Evolutionary conservation across 345 rosid species (phyloP).

Genomic region (Stellera chamaejasme): DNA sequence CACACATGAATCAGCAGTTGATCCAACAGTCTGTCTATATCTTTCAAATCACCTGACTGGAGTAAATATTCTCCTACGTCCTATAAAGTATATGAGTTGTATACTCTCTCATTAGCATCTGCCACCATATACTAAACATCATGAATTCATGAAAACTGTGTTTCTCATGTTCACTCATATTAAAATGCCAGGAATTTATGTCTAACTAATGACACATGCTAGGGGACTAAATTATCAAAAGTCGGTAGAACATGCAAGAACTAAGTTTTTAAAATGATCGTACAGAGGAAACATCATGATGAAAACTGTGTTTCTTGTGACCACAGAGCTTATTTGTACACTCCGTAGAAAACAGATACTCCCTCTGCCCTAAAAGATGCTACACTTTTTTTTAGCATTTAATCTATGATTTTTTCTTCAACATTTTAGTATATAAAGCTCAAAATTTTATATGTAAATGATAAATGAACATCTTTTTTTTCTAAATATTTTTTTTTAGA

Average conservation of each 20-base stretch:
- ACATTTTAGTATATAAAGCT: too few species aligned
- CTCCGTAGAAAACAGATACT: too few species aligned
- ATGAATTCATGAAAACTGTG: too few species aligned
- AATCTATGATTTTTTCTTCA: background rate
- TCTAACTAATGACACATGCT: background rate
- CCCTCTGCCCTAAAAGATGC: background rate
- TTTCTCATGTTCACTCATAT: background rate
- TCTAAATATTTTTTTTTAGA: too few species aligned
- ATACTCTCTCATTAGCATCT: constrained; percentile 6
- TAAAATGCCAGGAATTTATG: background rate
- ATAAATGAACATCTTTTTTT: too few species aligned
- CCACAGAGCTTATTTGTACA: too few species aligned
- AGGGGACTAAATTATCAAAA: background rate
- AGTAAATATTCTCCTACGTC: constrained; percentile 48
- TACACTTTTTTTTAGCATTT: background rate
- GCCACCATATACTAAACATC: too few species aligned
- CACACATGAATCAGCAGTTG: constrained; percentile 70
- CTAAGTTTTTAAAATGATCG: background rate
- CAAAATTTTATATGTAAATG: too few species aligned
- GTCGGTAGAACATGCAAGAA: background rate
- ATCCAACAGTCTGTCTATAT: constrained; percentile 76
- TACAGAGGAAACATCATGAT: background rate
- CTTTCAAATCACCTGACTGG: constrained; percentile 58
- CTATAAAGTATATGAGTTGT: constrained; percentile 24
- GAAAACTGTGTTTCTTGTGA: background rate